Conservation (phyloP, 2,329 filamentous ascomycete species). For the Pyricularia sp. region DNA sequence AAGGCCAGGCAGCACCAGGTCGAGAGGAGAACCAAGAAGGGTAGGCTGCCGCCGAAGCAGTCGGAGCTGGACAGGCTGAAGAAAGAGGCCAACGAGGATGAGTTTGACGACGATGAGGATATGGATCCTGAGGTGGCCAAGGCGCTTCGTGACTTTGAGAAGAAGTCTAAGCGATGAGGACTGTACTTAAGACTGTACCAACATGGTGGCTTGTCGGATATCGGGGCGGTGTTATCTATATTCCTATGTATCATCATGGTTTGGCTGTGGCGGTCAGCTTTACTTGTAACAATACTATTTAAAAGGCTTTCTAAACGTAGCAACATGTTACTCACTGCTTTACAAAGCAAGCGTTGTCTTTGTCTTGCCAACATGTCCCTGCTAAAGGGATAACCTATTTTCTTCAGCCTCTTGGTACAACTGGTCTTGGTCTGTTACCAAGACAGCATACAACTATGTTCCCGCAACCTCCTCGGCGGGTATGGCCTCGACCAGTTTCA, state of each 20-base stretch:
- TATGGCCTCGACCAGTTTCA: too few relatives aligned
- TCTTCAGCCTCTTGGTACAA: too few relatives aligned
- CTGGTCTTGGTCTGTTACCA: too few relatives aligned
- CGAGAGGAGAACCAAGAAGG: constrained; percentile 3
- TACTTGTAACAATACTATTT: not conserved
- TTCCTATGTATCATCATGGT: not conserved
- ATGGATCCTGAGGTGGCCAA: not conserved
- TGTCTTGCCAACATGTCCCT: too few relatives aligned
- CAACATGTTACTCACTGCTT: too few relatives aligned
- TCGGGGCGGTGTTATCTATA: not conserved
- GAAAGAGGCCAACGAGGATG: not conserved
- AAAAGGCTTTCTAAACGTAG: not conserved
- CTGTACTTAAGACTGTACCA: not conserved
- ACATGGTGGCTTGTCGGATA: not conserved
- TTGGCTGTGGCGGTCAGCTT: not conserved
- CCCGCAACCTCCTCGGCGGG: too few relatives aligned
- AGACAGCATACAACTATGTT: too few relatives aligned
- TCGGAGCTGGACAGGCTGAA: not conserved
- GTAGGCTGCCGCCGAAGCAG: not conserved
- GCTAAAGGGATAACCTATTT: too few relatives aligned
- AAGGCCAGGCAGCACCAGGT: not conserved
- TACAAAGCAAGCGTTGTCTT: too few relatives aligned
- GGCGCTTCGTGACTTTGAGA: not conserved
- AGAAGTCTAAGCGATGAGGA: not conserved
- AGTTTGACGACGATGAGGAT: not conserved